Percentiles rank a stretch among this genome's conserved stretches.
These are phyloP conservation scores for Gossypium mustelinum DNA, from an alignment of 345 rosid species.

Conservation along the genomic window DNA sequence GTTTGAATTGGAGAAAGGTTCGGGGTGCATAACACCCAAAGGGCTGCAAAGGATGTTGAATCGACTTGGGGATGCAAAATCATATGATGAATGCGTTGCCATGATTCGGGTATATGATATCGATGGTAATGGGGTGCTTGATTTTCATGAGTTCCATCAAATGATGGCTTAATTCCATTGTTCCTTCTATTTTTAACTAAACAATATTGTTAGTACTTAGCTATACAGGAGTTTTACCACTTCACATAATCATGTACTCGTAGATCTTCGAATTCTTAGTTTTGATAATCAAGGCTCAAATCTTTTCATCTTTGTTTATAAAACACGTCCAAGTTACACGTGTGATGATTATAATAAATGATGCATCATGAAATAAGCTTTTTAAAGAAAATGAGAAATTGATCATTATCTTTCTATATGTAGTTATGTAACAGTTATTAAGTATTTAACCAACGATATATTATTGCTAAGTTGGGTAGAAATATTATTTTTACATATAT, in stretches of 20 bases:
- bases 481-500: too few relatives aligned
- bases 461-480: too few relatives aligned
- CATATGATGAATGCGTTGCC: constrained; percentile 67
- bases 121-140: constrained; percentile 86
- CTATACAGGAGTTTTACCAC: not conserved
- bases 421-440: too few relatives aligned
- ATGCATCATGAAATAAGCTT: not conserved
- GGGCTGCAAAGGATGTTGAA: constrained; percentile 73
- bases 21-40: constrained; percentile 70
- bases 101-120: constrained; percentile 73
- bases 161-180: constrained; percentile 51
- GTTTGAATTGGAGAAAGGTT: constrained; percentile 78
- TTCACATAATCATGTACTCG: too few relatives aligned
- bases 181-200: not conserved
- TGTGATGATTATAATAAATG: not conserved
- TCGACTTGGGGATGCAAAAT: constrained; percentile 60
- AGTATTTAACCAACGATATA: too few relatives aligned
- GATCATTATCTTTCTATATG: too few relatives aligned
- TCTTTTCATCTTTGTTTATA: too few relatives aligned
- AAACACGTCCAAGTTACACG: not conserved
- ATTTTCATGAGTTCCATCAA: constrained; percentile 69
- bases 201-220: too few relatives aligned
- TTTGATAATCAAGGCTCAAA: not conserved
- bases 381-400: too few relatives aligned
- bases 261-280: not conserved